phyloP scores from a whole-genome alignment of 2,329 filamentous ascomycete genomes.

The Fusarium burgessii region DNA sequence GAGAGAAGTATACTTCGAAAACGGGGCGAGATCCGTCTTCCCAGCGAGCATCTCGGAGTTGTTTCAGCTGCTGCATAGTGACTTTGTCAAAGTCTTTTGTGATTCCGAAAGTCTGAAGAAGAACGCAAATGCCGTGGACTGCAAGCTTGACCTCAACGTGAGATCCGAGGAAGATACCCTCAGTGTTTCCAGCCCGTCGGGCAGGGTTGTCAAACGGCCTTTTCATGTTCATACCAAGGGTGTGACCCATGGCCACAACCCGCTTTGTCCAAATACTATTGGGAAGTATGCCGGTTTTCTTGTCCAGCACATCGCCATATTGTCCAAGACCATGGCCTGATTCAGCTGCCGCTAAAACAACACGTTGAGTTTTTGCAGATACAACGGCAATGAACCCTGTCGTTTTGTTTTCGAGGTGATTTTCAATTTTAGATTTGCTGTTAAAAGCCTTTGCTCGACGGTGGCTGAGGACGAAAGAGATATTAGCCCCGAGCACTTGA shows the following conservation, averaged over 20 bases:
- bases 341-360: slow-evolving; percentile 50
- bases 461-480: slow-evolving; percentile 49
- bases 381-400: slow-evolving; percentile 50
- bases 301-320: slow-evolving; percentile 49
- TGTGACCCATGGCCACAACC: slow-evolving; percentile 46
- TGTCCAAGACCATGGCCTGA: slow-evolving; percentile 50
- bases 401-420: slow-evolving; percentile 47
- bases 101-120: slow-evolving; percentile 47
- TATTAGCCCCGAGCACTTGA: slow-evolving; percentile 51
- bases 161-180: slow-evolving; percentile 49
- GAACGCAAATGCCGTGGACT: slow-evolving; percentile 47
- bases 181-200: background rate
- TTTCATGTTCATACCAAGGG: slow-evolving; percentile 48
- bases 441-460: slow-evolving; percentile 26
- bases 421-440: slow-evolving; percentile 1
- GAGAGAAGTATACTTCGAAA: slow-evolving; percentile 53
- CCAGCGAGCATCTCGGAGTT: slow-evolving; percentile 43
- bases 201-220: slow-evolving; percentile 46
- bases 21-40: slow-evolving; percentile 44
- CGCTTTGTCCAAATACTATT: slow-evolving; percentile 50
- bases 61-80: slow-evolving; percentile 33
- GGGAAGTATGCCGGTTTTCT: slow-evolving; percentile 38
- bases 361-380: slow-evolving; percentile 21
- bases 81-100: slow-evolving; percentile 40
- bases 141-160: slow-evolving; percentile 58